Evolutionary conservation across 768 basidiomycete genomes (phyloP), one percentile per base, ranked within the genome.

Genomic region (Agaricus subrufescens): DNA sequence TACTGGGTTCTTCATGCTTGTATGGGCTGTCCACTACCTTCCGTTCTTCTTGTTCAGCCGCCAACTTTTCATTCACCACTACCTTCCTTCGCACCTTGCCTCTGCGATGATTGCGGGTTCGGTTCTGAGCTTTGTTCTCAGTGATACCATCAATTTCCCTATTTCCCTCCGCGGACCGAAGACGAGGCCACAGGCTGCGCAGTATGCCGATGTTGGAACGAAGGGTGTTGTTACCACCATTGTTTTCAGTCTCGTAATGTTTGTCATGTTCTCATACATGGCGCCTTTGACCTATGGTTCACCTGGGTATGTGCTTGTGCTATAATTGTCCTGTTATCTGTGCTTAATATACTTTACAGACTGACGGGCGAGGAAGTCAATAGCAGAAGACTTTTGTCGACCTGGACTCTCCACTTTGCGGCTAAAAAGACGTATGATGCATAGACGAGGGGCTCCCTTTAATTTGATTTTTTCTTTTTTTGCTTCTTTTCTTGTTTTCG

Each of bases 11-110:
- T 98, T 99, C 84, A 72, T 94, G 52, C 74, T 94, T 30, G 83
- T 96, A 26, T 99, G 97, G 97, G 87, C 81, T 11, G 91, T 91
- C 54, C 97, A 99, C 69, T 99, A 97, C 74, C 75, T 89, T 66
- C 97, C 97, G 5, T 99, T 98, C 82, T 99, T 92, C 86, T 79
- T 98, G 27, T 96, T 99, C 93, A 88, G 81, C 66, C 90, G 97
- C 39, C 97, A 99, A 66, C 79, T 95, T 43, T 99, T 99, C 80
- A 76, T 99, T 26, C 97, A 99, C 69, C 95, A 97, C 70, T 99
- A 99, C 69, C 86, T 99, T 3, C 96, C 96, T 12, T 96, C 96
- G 0, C 97, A 99, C 67, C 79, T 99, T 42, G 87, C 91, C 11
- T 95, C 93, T 12, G 88, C 94, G 11, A 78, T 98, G 56, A 84